A percentile compares a stretch with the other conserved stretches of the same genome.
These are phyloP conservation scores for Schizochytrium sp. DNA, from an alignment of 108 stramenopile genomes.

Conservation along the genomic window DNA sequence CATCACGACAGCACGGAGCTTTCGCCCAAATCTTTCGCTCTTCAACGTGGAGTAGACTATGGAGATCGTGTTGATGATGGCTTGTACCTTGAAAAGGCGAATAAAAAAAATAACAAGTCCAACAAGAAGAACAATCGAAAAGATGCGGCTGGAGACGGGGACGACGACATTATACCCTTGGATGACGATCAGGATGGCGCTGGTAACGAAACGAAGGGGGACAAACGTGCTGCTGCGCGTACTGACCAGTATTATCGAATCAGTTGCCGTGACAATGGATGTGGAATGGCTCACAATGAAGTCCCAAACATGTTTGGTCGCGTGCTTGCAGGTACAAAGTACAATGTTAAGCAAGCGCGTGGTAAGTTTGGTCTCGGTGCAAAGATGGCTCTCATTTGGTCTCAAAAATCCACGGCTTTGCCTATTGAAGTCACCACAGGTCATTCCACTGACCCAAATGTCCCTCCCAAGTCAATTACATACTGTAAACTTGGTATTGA, in stretches of 20 bases:
- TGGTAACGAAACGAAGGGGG: not conserved
- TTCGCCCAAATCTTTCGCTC: not conserved
- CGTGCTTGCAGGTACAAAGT: slow-evolving; percentile 92
- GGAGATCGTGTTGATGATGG: not conserved
- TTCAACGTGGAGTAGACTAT: not conserved
- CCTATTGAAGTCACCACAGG: slow-evolving; percentile 82
- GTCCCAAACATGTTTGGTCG: slow-evolving; percentile 91
- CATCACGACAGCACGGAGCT: not conserved
- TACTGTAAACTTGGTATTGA: slow-evolving; percentile 92
- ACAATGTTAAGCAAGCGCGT: slow-evolving; percentile 93
- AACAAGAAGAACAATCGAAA: not conserved
- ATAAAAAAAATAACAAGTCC: no score
- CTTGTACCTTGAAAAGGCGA: not conserved
- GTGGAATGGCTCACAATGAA: slow-evolving; percentile 90
- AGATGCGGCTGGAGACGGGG: not conserved
- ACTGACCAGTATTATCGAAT: slow-evolving; percentile 86
- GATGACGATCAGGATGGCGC: not conserved
- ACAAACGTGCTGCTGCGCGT: slow-evolving; percentile 48
- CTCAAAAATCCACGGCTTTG: slow-evolving; percentile 90
- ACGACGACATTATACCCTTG: not conserved
- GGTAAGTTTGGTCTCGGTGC: slow-evolving; percentile 97
- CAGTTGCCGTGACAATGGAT: slow-evolving; percentile 91
- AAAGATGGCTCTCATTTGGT: slow-evolving; percentile 98
- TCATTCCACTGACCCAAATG: slow-evolving; percentile 61
- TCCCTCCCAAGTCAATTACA: slow-evolving; percentile 73